Conservation (phyloP, 805 yeast species). For the Kazachstania africana region DNA sequence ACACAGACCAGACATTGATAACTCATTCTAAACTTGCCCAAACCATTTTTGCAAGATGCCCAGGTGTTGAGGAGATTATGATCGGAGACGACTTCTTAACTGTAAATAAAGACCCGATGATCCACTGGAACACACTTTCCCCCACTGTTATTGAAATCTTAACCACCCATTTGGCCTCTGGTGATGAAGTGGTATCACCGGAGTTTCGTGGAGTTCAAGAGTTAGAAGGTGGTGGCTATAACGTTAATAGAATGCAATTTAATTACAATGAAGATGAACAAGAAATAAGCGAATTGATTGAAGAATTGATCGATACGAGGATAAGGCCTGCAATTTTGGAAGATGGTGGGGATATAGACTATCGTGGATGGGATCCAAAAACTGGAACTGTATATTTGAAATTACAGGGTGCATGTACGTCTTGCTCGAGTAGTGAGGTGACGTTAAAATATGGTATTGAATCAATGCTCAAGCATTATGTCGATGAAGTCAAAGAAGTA, state of each 20-base stretch:
- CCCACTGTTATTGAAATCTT: constrained; percentile 40
- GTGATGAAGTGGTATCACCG: constrained; percentile 15
- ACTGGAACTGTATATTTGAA: constrained; percentile 81
- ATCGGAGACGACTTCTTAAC: constrained; percentile 67
- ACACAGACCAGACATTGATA: constrained; percentile 24
- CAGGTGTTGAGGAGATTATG: constrained; percentile 51
- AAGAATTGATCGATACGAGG: constrained; percentile 85
- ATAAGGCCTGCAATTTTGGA: constrained; percentile 97
- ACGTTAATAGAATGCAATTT: constrained; percentile 20
- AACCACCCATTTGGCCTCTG: constrained; percentile 21
- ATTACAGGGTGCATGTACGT: constrained; percentile 90
- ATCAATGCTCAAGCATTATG: constrained; percentile 92
- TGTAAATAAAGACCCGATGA: constrained; percentile 53
- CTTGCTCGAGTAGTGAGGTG: constrained; percentile 83
- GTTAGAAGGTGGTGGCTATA: constrained; percentile 30
- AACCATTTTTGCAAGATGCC: constrained; percentile 39
- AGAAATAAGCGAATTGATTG: constrained; percentile 80
- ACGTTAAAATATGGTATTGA: constrained; percentile 94
- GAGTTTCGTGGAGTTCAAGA: constrained; percentile 22
- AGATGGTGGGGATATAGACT: constrained; percentile 96
- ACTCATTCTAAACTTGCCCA: constrained; percentile 51
- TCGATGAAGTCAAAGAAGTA: constrained; percentile 87
- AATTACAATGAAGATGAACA: constrained; percentile 47
- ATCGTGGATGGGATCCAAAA: constrained; percentile 72
- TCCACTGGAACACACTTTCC: constrained; percentile 61